Percentiles rank a stretch among this genome's conserved stretches.
phyloP scores from a whole-genome alignment of 2,329 filamentous ascomycete species.

The Phaeosphaeriaceae sp. region DNA sequence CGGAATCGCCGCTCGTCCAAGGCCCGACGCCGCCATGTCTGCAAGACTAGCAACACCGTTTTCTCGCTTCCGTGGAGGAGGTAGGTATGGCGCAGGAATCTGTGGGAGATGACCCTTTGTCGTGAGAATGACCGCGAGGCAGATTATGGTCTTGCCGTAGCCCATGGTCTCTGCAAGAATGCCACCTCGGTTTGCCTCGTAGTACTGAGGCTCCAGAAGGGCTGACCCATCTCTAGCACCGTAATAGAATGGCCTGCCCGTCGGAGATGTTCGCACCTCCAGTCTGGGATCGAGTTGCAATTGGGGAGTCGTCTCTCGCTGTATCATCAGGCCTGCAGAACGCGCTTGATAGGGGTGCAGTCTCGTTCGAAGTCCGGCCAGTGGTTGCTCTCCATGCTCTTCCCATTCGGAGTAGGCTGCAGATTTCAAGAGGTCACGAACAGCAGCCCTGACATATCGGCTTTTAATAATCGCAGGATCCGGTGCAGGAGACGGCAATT shows the following conservation, averaged over 20 bases:
- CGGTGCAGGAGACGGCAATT: constrained; percentile 72
- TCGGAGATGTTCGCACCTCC: constrained; percentile 66
- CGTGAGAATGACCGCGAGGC: constrained; percentile 73
- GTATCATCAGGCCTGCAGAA: constrained; percentile 83
- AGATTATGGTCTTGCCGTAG: constrained; percentile 87
- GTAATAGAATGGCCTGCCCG: constrained; percentile 72
- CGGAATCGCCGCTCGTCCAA: constrained; percentile 72
- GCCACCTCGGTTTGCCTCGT: constrained; percentile 78
- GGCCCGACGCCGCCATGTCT: constrained; percentile 77
- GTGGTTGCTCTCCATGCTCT: constrained; percentile 30
- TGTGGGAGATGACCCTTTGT: constrained; percentile 74
- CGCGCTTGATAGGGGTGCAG: constrained; percentile 82
- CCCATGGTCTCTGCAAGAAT: constrained; percentile 83
- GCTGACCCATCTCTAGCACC: constrained; percentile 71
- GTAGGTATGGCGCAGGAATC: constrained; percentile 69
- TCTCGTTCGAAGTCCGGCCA: constrained; percentile 68
- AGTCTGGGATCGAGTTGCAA: constrained; percentile 78
- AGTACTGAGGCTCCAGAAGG: constrained; percentile 71
- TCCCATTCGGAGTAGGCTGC: constrained; percentile 40
- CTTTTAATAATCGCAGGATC: constrained; percentile 59
- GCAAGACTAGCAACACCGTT: constrained; percentile 67
- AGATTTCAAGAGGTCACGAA: constrained; percentile 63
- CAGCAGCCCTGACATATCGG: constrained; percentile 60
- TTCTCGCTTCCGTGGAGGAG: constrained; percentile 51
- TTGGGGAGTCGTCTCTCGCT: constrained; percentile 74